Base-by-base conservation (phyloP, 2,329 filamentous ascomycete species). In the Neonectria faginata region DNA sequence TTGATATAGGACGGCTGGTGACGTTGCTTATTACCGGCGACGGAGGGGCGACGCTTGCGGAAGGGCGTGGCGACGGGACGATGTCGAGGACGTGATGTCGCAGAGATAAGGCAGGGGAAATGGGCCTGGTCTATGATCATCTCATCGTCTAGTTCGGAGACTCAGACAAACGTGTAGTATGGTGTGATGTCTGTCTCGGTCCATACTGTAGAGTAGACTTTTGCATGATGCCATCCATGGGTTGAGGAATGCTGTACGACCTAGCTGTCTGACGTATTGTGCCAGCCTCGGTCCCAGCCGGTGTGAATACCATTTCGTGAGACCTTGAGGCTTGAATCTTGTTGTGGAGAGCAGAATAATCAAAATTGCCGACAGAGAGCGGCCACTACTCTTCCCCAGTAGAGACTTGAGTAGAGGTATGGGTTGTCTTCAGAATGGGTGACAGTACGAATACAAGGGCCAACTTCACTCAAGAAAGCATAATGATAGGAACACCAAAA, bases 151-250 rank as follows among this genome's bases (percentile, higher is more conserved):
- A 11, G 45, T 18, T 18, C 45, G 18, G 25, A 11, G 25, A 11
- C 45, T 50, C 45, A 18, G 27, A n/a, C 51, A 54, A 31, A 44
- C n/a, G 25, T 33, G 53, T 25, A 6, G 25, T 25, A 5, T 51
- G n/a, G 12, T 51, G 48, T 18, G 53, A 22, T 31, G 25, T 14
- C n/a, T 56, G 53, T 31, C 39, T 56, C 53, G 41, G 25, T 22
- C 36, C n/a, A 45, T 20, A 25, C 25, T 25, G 25, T 25, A 25
- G 25, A 25, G 25, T 25, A 9, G n/a, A 22, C 20, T 14, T 22
- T 36, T 31, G 41, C 53, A 45, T 29, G 53, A 44, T 29, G 41
- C 53, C 53, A 55, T 42, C 16, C 20, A 33, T 51, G 27, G 27
- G 31, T 27, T 29, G 10, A 31, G n/a, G 48, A 47, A 47, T 22